A percentile compares a stretch with the other conserved stretches of the same genome.
Evolutionary conservation across 306 rosid genomes (phyloP).

Genomic region (Ormosia semicastrata): DNA sequence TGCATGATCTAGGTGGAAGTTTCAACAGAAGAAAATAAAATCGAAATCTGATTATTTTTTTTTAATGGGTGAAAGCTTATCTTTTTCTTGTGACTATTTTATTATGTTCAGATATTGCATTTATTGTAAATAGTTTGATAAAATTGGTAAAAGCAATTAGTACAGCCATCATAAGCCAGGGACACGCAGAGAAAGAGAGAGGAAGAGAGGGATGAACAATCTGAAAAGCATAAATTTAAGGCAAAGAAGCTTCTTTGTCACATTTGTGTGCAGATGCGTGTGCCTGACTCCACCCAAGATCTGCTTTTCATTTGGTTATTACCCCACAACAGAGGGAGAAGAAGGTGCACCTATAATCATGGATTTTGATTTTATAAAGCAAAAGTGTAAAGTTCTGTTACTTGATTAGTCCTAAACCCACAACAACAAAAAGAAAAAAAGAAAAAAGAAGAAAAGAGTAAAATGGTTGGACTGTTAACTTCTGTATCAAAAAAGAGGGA

Average conservation of each 20-base stretch:
- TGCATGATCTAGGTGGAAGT: not conserved
- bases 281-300: not conserved
- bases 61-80: not conserved
- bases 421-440: not conserved
- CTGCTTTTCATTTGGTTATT: not conserved
- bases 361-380: slow-evolving; percentile 31
- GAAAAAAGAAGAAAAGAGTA: not conserved
- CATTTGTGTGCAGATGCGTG: not conserved
- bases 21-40: not conserved
- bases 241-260: slow-evolving; percentile 2
- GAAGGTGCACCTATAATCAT: not conserved
- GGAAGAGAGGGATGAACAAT: not conserved
- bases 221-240: not conserved
- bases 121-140: not conserved
- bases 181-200: not conserved
- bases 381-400: slow-evolving; percentile 18
- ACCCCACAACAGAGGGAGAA: not conserved
- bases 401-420: slow-evolving; percentile 12
- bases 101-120: not conserved
- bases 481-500: not conserved
- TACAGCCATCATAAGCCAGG: not conserved
- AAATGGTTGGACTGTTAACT: not conserved
- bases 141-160: not conserved
- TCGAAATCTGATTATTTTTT: not conserved
- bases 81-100: not conserved